Base-by-base conservation (phyloP, 2,329 filamentous ascomycete genomes). In the Gnomoniopsis sp. region DNA sequence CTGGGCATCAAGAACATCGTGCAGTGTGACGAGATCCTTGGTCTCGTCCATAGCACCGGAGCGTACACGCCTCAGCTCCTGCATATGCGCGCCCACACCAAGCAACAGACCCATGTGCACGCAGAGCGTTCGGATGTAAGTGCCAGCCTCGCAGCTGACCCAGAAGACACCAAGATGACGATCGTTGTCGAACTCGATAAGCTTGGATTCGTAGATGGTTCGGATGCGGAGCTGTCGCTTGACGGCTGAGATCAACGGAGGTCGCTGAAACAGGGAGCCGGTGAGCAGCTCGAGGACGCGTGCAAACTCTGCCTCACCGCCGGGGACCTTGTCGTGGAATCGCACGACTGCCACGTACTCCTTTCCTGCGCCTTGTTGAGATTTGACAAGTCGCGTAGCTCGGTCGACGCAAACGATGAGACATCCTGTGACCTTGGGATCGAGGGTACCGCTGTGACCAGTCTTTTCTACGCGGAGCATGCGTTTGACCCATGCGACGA, bases 401-500 rank as follows among this genome's bases (percentile, higher is more conserved):
- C 95, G 92, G 78, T 98, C 95, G 73, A 98, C 90, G 77, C 91
- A 96, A 71, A 96, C 91, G 72, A 96, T 96, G 73, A 96, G 79
- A 77, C 92, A 96, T 69, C 93, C 93, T 51, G 93, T 99, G 71
- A 99, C 95, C 79, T 97, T 98, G 71, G 93, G 93, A 74, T 99
- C 95, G 69, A 99, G 89, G 63, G 95, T 99, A 74, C 95, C 95
- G 68, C 92, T 96, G 85, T 99, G 95, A 67, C 95, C 95, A 62
- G 95, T 99, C 81, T 98, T 97, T 74, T 99, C 93, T 64, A 89
- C 88, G 71, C 89, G 88, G 58, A 99, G 83, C 70, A 98, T 98
- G 69, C 93, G 88, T 88, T 99, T 99, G 68, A 98, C 90, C 95
- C 95, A 99, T 66, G 95, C 93, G 71, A 99, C 95, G 66, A 99